These are phyloP conservation scores for Xerocomus spinulosus DNA, from an alignment of 768 basidiomycete genomes.

Conservation along the genomic window DNA sequence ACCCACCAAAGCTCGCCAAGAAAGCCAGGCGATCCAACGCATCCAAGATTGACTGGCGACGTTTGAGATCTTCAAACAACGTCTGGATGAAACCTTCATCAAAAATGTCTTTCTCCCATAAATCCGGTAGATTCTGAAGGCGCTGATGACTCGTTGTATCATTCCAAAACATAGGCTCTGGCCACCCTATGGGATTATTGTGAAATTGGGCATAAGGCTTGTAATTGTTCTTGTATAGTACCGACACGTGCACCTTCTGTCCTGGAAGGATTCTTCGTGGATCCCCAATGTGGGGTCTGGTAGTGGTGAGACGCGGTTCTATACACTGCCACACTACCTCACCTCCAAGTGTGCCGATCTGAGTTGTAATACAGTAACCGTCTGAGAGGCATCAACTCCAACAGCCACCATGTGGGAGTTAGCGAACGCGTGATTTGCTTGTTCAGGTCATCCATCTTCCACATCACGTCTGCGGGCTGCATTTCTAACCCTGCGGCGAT, in stretches of 20 bases:
- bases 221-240: constrained; percentile 28
- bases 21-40: constrained; percentile 26
- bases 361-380: constrained; percentile 29
- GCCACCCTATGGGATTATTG: constrained; percentile 22
- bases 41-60: constrained; percentile 15
- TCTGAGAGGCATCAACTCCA: constrained; percentile 23
- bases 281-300: constrained; percentile 25
- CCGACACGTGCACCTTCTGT: constrained; percentile 32
- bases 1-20: constrained; percentile 28
- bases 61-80: constrained; percentile 18
- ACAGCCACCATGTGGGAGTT: constrained; percentile 16
- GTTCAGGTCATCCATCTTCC: constrained; percentile 27
- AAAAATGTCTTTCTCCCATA: constrained; percentile 31
- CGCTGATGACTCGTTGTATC: constrained; percentile 18
- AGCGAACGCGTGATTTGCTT: constrained; percentile 19
- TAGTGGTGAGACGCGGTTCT: constrained; percentile 4
- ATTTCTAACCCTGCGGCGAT: constrained; percentile 22
- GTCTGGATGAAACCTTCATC: constrained; percentile 16
- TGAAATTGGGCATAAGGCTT: constrained; percentile 23
- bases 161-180: constrained; percentile 30
- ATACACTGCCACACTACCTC: neutral
- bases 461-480: constrained; percentile 22
- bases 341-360: constrained; percentile 19
- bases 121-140: constrained; percentile 12
- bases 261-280: constrained; percentile 26